These are phyloP conservation scores for Xylaria sp. DNA, from an alignment of 2,329 filamentous ascomycete species.

Conservation along the genomic window DNA sequence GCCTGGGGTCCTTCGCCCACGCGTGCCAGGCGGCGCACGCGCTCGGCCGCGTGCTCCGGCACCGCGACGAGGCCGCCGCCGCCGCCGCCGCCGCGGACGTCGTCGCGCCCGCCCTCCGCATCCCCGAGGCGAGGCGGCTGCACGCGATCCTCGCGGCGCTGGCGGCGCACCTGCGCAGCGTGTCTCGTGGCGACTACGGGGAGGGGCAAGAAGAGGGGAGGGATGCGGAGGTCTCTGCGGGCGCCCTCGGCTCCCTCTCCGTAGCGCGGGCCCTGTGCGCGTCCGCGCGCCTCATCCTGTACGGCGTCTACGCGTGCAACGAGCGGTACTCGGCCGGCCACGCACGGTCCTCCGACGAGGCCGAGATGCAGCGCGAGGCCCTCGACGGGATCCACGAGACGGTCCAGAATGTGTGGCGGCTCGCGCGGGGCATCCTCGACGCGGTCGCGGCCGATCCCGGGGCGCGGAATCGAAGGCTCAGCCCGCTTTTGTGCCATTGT, in stretches of 20 bases:
- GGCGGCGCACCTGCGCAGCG: slow-evolving; percentile 12
- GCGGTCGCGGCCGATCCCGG: not conserved
- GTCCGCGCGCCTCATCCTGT: slow-evolving; percentile 22
- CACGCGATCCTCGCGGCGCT: slow-evolving; percentile 17
- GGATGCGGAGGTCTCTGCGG: no score
- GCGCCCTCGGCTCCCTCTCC: not conserved
- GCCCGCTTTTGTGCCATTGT: slow-evolving; percentile 21
- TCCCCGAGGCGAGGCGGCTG: slow-evolving; percentile 25
- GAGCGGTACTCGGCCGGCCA: slow-evolving; percentile 22
- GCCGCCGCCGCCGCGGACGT: slow-evolving; percentile 1
- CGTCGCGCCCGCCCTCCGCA: slow-evolving; percentile 7
- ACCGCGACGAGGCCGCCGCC: slow-evolving; percentile 18
- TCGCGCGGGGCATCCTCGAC: slow-evolving; percentile 11
- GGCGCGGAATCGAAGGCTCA: not conserved
- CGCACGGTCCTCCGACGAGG: slow-evolving; percentile 22
- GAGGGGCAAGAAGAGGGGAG: no score
- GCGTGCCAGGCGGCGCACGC: slow-evolving; percentile 39
- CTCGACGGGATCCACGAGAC: slow-evolving; percentile 17
- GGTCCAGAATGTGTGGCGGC: slow-evolving; percentile 4
- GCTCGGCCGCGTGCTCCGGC: slow-evolving; percentile 35
- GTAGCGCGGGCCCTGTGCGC: slow-evolving; percentile 18
- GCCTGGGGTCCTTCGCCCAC: slow-evolving; percentile 34
- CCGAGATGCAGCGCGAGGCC: slow-evolving; percentile 18
- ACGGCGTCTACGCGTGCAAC: slow-evolving; percentile 22
- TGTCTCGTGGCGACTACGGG: slow-evolving; percentile 1